Evolutionary conservation across 306 rosid genomes (phyloP).

Genomic region (Psophocarpus tetragonolobus): DNA sequence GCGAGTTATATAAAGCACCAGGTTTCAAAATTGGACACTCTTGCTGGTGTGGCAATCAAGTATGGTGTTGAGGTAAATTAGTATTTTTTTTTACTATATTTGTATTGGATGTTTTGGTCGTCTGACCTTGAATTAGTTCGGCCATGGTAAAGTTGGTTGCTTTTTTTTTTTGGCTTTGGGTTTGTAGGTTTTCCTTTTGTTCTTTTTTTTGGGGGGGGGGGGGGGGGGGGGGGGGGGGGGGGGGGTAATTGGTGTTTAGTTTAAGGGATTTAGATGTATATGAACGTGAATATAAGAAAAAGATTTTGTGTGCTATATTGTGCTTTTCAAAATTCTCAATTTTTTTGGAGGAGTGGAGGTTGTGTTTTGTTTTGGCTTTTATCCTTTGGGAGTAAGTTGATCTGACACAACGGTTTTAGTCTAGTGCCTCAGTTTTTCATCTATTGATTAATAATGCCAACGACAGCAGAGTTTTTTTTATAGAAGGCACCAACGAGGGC

Average conservation of each 20-base stretch:
- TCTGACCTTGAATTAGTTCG: slow-evolving; percentile 17
- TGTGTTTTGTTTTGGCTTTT: slow-evolving; percentile 8
- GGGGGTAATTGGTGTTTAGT: slow-evolving; percentile 17
- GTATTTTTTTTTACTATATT: background rate
- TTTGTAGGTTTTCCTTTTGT: background rate
- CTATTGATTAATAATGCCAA: slow-evolving; percentile 20
- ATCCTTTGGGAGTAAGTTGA: slow-evolving; percentile 4
- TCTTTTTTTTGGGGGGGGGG: background rate
- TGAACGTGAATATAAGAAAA: slow-evolving; percentile 2
- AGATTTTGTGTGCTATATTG: slow-evolving; percentile 9
- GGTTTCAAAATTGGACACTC: slow-evolving; percentile 82
- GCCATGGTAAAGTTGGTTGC: slow-evolving; percentile 11
- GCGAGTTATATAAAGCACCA: slow-evolving; percentile 64
- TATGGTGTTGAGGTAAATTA: slow-evolving; percentile 83
- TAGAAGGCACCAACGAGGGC: no score
- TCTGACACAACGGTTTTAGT: slow-evolving; percentile 7
- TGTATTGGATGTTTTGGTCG: background rate
- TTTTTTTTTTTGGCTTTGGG: background rate
- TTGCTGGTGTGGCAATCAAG: slow-evolving; percentile 90
- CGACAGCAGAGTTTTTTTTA: background rate
- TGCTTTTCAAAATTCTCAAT: background rate
- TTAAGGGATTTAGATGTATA: slow-evolving; percentile 22
- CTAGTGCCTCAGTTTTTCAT: background rate
- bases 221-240: no score
- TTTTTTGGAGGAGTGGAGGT: background rate